These are phyloP conservation scores for Nicotiana tabacum DNA, from an alignment of 257 asterid genomes.

Conservation along the genomic window DNA sequence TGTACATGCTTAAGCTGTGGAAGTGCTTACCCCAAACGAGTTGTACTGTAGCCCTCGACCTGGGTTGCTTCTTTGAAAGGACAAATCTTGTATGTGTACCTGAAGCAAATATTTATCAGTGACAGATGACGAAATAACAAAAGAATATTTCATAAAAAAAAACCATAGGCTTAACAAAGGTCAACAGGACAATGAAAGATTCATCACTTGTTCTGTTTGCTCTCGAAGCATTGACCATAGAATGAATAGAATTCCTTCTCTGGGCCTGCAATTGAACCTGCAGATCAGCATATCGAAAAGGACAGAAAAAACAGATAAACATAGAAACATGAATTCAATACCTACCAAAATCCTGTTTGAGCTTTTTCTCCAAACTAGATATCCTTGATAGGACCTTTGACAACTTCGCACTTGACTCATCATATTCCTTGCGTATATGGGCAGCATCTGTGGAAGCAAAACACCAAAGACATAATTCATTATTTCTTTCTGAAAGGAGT, in stretches of 20 bases:
- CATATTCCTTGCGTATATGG: constrained; percentile 77
- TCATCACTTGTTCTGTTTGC: constrained; percentile 81
- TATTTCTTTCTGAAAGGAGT: constrained; percentile 6
- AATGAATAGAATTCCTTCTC: constrained; percentile 92
- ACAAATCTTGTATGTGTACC: constrained; percentile 90
- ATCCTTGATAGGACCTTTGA: constrained; percentile 84
- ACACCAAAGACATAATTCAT: constrained; percentile 13
- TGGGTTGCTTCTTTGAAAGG: constrained; percentile 94
- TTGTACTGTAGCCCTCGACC: constrained; percentile 85
- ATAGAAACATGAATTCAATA: constrained; percentile 1
- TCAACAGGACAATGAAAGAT: constrained; percentile 16
- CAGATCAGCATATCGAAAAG: constrained; percentile 18
- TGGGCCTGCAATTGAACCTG: constrained; percentile 55
- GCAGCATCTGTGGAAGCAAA: constrained; percentile 66
- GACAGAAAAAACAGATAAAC: neutral
- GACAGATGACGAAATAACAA: constrained; percentile 11
- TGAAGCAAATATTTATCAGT: constrained; percentile 30
- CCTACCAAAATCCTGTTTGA: constrained; percentile 86
- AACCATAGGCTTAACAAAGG: neutral
- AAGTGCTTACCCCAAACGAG: constrained; percentile 83
- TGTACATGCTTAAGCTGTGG: neutral
- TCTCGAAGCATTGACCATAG: constrained; percentile 88
- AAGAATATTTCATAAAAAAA: constrained; percentile 8
- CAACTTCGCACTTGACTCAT: constrained; percentile 72
- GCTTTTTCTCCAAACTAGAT: constrained; percentile 76